phyloP scores from a whole-genome alignment of 2,329 filamentous ascomycete species.

The Orbilia blumenaviensis region DNA sequence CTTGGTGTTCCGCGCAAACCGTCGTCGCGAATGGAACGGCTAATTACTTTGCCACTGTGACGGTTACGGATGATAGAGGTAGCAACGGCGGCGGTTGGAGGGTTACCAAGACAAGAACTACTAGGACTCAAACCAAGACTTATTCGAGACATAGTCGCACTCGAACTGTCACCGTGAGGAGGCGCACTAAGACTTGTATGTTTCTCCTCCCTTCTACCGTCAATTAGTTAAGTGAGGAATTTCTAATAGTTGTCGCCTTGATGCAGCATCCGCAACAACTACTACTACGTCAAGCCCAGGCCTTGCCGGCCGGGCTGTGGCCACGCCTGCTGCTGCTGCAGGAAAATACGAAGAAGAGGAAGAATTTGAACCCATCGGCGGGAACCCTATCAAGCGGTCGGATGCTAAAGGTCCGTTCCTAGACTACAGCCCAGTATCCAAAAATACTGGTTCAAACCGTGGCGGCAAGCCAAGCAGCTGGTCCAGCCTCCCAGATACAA shows the following conservation, averaged over 20 bases:
- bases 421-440: not conserved
- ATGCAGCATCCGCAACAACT: not conserved
- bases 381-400: not conserved
- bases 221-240: not conserved
- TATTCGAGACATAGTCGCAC: conserved; percentile 14
- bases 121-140: conserved; percentile 9
- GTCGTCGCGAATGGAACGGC: not conserved
- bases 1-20: conserved; percentile 36
- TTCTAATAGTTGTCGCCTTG: too few relatives aligned
- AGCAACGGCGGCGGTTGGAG: too few relatives aligned
- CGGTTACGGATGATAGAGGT: not conserved
- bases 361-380: not conserved
- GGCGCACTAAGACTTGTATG: not conserved
- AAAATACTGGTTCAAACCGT: not conserved
- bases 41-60: conserved; percentile 5
- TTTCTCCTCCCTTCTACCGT: not conserved
- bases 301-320: not conserved
- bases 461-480: not conserved
- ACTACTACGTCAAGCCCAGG: not conserved
- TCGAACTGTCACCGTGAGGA: conserved; percentile 25
- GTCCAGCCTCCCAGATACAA: not conserved
- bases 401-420: not conserved
- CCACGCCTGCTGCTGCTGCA: not conserved
- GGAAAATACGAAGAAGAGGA: too few relatives aligned
- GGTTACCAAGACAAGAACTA: not conserved